Evolutionary conservation across 768 basidiomycete species (phyloP).

Genomic region (Serendipita indica): DNA sequence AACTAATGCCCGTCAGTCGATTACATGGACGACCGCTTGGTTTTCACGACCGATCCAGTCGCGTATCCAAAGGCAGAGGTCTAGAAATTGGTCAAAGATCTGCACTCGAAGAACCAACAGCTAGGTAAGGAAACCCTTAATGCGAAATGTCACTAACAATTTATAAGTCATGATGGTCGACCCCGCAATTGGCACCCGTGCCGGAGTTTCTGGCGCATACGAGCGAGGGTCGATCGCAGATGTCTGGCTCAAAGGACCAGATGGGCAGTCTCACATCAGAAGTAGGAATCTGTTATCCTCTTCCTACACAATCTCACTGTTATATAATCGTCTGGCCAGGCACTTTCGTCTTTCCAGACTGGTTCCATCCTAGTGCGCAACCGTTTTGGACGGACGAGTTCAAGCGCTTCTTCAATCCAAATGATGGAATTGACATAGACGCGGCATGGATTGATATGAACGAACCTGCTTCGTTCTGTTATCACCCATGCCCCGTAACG

Average conservation of each 20-base stretch:
- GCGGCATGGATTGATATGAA: too few species aligned
- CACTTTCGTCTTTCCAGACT: background rate
- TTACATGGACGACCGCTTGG: constrained; percentile 6
- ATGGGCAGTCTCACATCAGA: background rate
- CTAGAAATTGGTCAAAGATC: background rate
- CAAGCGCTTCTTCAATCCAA: constrained; percentile 8
- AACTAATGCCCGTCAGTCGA: background rate
- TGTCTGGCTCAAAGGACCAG: constrained; percentile 2
- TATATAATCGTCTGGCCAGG: background rate
- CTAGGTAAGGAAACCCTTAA: background rate
- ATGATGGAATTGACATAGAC: constrained; percentile 13
- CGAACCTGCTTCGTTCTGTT: constrained; percentile 20
- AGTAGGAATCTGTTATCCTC: background rate
- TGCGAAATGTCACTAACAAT: background rate
- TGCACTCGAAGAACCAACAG: background rate
- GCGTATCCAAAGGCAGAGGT: background rate
- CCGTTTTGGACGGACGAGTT: constrained; percentile 5
- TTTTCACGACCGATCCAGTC: background rate
- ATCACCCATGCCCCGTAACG: constrained; percentile 13
- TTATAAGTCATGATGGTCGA: constrained; percentile 1
- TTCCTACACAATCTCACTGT: background rate
- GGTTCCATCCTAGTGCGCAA: constrained; percentile 3
- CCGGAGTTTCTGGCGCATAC: background rate
- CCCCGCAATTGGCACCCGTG: background rate
- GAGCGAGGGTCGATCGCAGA: background rate